Conservation (phyloP, 139 green algal genomes). For the Zygnema cylindricum region DNA sequence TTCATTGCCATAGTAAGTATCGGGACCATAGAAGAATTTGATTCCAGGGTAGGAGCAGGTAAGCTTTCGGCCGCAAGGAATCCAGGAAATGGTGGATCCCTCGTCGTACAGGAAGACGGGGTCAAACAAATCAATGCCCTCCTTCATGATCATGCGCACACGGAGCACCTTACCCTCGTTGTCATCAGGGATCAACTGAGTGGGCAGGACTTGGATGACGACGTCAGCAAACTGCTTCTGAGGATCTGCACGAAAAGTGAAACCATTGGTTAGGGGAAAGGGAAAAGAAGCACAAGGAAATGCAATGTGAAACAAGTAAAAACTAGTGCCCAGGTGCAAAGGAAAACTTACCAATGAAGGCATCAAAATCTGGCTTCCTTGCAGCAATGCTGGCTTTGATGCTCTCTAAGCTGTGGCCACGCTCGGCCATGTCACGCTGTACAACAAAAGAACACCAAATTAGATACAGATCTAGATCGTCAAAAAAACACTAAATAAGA, state of each 20-base stretch:
- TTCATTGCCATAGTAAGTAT: constrained; percentile 91
- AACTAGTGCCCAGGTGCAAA: no score
- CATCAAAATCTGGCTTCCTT: constrained; percentile 99
- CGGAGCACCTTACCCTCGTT: constrained; percentile 98
- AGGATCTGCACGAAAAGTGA: constrained; percentile 80
- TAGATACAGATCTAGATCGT: background rate
- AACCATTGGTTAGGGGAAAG: background rate
- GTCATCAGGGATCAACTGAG: constrained; percentile 98
- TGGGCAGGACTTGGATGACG: constrained; percentile 98
- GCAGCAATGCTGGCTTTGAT: constrained; percentile 98
- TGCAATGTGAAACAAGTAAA: background rate
- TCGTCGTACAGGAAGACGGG: constrained; percentile 97
- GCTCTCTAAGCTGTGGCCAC: constrained; percentile 94
- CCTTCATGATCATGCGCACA: constrained; percentile 99
- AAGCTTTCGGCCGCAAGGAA: constrained; percentile 99
- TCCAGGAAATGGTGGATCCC: constrained; percentile 98
- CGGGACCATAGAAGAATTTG: constrained; percentile 79
- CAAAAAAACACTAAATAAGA: background rate
- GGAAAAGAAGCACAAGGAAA: background rate
- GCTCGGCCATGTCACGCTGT: constrained; percentile 98
- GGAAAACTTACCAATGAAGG: constrained; percentile 64
- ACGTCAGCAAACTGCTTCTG: constrained; percentile 98
- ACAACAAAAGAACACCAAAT: constrained; percentile 12
- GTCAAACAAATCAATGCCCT: constrained; percentile 87
- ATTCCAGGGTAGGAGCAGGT: constrained; percentile 98